Evolutionary conservation across 2,329 filamentous ascomycete genomes (phyloP).

Genomic region (Sphaerulina populicola): DNA sequence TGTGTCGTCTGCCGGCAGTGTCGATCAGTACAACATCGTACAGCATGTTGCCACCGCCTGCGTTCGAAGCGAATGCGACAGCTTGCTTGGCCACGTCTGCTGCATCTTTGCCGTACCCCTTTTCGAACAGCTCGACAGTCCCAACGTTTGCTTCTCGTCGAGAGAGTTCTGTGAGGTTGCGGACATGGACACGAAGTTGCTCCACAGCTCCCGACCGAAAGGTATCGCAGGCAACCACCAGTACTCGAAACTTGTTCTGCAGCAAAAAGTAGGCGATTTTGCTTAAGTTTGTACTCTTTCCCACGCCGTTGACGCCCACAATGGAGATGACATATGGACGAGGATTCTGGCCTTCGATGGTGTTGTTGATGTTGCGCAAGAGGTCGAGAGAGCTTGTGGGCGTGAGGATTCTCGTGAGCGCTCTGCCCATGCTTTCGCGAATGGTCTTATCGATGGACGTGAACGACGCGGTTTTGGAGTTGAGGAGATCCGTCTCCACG

Average conservation of each 20-base stretch:
- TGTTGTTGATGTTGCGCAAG: conserved; percentile 79
- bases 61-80: conserved; percentile 65
- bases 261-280: conserved; percentile 98
- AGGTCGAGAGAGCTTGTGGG: conserved; percentile 92
- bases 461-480: conserved; percentile 85
- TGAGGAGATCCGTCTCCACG: conserved; percentile 80
- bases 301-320: conserved; percentile 95
- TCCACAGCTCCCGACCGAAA: conserved; percentile 96
- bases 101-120: conserved; percentile 95
- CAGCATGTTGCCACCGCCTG: conserved; percentile 34
- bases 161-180: conserved; percentile 83
- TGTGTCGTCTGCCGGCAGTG: conserved; percentile 88
- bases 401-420: conserved; percentile 88
- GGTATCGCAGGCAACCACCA: conserved; percentile 91
- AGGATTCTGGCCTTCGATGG: conserved; percentile 55
- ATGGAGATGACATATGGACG: conserved; percentile 97
- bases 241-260: conserved; percentile 91
- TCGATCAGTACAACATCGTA: conserved; percentile 96
- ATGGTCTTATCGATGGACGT: conserved; percentile 71
- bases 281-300: conserved; percentile 93
- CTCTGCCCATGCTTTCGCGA: conserved; percentile 79
- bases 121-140: conserved; percentile 84
- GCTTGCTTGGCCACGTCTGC: conserved; percentile 92
- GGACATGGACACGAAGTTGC: conserved; percentile 89
- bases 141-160: conserved; percentile 65